Conservation (phyloP, 805 yeast species). For the Starmerella bombicola region DNA sequence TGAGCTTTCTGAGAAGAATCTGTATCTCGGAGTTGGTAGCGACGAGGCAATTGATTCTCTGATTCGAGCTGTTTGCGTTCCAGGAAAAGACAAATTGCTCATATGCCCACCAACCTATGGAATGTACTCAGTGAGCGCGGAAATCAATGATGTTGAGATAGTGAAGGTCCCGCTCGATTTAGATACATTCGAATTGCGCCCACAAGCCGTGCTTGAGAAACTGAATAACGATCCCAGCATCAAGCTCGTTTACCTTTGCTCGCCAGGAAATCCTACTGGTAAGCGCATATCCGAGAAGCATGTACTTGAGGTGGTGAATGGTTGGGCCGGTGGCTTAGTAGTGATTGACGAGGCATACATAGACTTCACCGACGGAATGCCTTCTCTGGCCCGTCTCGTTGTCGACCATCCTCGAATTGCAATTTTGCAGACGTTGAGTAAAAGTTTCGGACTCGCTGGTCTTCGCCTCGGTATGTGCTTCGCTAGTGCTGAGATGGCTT, state of each 20-base stretch:
- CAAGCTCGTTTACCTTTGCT: constrained; percentile 70
- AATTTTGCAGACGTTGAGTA: constrained; percentile 83
- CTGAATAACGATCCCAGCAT: constrained; percentile 47
- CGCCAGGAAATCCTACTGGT: constrained; percentile 97
- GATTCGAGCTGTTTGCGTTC: constrained; percentile 71
- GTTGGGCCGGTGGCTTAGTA: constrained; percentile 67
- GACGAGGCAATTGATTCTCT: constrained; percentile 89
- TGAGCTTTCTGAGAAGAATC: constrained; percentile 47
- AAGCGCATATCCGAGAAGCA: constrained; percentile 40
- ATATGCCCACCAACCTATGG: constrained; percentile 95
- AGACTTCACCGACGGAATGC: constrained; percentile 54
- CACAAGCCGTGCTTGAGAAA: constrained; percentile 40
- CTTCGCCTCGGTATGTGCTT: constrained; percentile 77
- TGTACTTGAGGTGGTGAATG: constrained; percentile 37
- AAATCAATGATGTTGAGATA: constrained; percentile 73
- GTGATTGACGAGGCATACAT: constrained; percentile 86
- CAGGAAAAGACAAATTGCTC: constrained; percentile 70
- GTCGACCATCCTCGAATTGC: constrained; percentile 71
- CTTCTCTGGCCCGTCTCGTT: constrained; percentile 66
- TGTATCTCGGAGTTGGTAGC: constrained; percentile 93
- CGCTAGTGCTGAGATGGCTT: constrained; percentile 47
- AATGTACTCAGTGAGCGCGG: constrained; percentile 87
- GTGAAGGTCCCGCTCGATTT: constrained; percentile 61
- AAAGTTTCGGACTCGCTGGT: constrained; percentile 94
- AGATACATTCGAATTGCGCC: constrained; percentile 43